Percentiles rank a stretch among this genome's conserved stretches.
phyloP scores from a whole-genome alignment of 495 filamentous ascomycete species.

The Podospora pseudocomata region DNA sequence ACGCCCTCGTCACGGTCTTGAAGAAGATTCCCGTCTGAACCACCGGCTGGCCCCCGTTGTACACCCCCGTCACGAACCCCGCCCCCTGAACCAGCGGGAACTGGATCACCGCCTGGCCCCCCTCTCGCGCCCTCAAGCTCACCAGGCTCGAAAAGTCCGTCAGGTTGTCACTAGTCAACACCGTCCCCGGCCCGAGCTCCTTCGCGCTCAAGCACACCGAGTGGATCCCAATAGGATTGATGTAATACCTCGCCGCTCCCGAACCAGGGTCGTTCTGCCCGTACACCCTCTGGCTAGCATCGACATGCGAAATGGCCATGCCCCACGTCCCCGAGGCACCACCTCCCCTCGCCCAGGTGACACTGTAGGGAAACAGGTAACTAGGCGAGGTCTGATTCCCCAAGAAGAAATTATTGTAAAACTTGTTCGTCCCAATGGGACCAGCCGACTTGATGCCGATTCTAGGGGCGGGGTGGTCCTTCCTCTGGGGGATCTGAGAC shows the following conservation, averaged over 20 bases:
- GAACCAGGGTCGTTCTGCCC: constrained; percentile 48
- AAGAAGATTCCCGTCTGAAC: constrained; percentile 74
- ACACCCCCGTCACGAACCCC: constrained; percentile 81
- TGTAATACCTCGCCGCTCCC: constrained; percentile 65
- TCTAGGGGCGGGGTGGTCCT: constrained; percentile 43
- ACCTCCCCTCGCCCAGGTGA: constrained; percentile 70
- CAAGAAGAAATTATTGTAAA: constrained; percentile 86
- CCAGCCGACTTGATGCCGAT: constrained; percentile 40
- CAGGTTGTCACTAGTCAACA: constrained; percentile 59
- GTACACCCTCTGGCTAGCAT: constrained; percentile 59
- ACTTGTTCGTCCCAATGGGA: constrained; percentile 81
- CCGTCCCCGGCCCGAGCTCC: constrained; percentile 60
- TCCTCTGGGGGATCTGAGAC: constrained; percentile 46
- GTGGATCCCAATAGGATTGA: constrained; percentile 79
- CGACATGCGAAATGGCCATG: constrained; percentile 68
- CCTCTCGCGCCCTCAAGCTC: constrained; percentile 54
- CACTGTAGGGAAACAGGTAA: constrained; percentile 83
- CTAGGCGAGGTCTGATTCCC: constrained; percentile 64
- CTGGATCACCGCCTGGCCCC: constrained; percentile 55
- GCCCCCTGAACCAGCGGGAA: constrained; percentile 89
- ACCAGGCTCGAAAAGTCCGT: constrained; percentile 70
- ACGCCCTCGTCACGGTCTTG: constrained; percentile 58
- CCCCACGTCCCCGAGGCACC: constrained; percentile 70
- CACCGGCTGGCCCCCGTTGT: constrained; percentile 62
- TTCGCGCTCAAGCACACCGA: constrained; percentile 72